Evolutionary conservation across 345 rosid genomes (phyloP), one percentile per base, ranked within the genome.

Genomic region (Tarenaya hassleriana): DNA sequence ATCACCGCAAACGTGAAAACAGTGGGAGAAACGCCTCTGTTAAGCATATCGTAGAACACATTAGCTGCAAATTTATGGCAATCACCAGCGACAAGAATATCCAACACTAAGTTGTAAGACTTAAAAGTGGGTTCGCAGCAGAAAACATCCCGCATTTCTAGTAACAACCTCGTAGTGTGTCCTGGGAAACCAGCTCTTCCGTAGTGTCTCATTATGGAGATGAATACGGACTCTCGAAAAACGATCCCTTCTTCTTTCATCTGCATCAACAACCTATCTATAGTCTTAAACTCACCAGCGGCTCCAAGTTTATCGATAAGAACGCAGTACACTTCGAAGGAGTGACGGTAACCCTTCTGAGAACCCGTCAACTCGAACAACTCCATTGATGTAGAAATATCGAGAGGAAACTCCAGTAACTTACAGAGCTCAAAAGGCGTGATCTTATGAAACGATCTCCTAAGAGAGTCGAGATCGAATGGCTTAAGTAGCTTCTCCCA

Each of bases 401-500:
- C 86, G 12, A 81, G 81, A 7, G 95, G 88, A 71, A 81, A 76
- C 56, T 60, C 52, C 17, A 90, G 88, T 40, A 83, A 66, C 58
- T 68, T 76, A 62, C 79, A 72, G 41, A 80, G 80, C 73, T 80
- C 77, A 52, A 48, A 66, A 11, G 92, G 87, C 3, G 82, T 77
- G 34, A 83, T 71, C 47, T 63, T 68, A 7, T 55, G 66, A 15
- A 80, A 46, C 5, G 84, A 72, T 15, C 64, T 68, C 19, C 77
- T 73, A 46, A 82, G 88, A 15, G 75, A 84, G 43, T 71, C 74
- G 27, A 90, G 51, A 61, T 86, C 88, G 52, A 78, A 90, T 47
- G 94, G 95, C 57, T 74, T 86, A 61, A 86, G 78, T 62, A 86
- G 70, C 57, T 74, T 84, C 75, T 86, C 95, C 94, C 95, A 84